A percentile compares a stretch with the other conserved stretches of the same genome.
phyloP scores from a whole-genome alignment of 2,329 filamentous ascomycete genomes.

The Zymoseptoria pseudotritici region DNA sequence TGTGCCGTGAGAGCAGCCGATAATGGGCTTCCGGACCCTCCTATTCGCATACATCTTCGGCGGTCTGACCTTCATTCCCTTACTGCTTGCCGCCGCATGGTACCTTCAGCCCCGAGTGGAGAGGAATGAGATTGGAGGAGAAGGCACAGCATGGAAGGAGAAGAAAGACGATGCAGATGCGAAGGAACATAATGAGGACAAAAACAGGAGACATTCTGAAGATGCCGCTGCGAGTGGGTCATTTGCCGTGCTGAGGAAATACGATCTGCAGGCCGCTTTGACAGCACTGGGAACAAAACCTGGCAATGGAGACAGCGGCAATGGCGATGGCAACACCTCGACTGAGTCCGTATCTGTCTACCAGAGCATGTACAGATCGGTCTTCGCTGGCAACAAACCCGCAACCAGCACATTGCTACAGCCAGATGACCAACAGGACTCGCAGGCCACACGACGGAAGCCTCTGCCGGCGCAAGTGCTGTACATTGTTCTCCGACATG shows the following conservation, averaged over 20 bases:
- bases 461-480: constrained; percentile 22
- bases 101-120: constrained; percentile 44
- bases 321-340: constrained; percentile 4
- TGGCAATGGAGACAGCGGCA: neutral
- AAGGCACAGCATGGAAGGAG: constrained; percentile 5
- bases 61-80: constrained; percentile 78
- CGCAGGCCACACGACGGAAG: constrained; percentile 9
- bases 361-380: constrained; percentile 93
- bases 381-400: constrained; percentile 71
- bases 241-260: constrained; percentile 27
- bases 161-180: constrained; percentile 2
- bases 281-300: constrained; percentile 13
- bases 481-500: constrained; percentile 56
- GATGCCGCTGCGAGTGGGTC: constrained; percentile 24
- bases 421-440: constrained; percentile 6
- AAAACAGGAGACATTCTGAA: constrained; percentile 3
- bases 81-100: constrained; percentile 58
- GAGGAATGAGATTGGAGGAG: constrained; percentile 6
- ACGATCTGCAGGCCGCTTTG: constrained; percentile 26
- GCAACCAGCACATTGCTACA: constrained; percentile 24
- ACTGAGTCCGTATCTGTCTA: constrained; percentile 74
- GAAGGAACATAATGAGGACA: constrained; percentile 2
- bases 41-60: constrained; percentile 74
- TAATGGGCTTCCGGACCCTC: constrained; percentile 45
- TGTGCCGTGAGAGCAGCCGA: constrained; percentile 5